These are phyloP conservation scores for Bocquillonia castaneifolia DNA, from an alignment of 441 rosid genomes.

Conservation along the genomic window DNA sequence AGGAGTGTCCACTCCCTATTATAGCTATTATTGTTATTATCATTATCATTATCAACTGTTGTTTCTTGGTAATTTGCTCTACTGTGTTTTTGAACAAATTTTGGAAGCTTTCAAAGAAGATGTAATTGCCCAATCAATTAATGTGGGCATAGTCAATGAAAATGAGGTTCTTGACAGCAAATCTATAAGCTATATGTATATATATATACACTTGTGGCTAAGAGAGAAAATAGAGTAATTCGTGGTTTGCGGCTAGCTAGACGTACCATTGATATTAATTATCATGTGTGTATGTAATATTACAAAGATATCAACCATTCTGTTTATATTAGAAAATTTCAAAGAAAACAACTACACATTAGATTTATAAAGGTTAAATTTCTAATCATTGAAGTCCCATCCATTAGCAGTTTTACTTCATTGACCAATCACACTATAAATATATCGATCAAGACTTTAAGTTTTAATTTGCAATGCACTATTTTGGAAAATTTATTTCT, in stretches of 20 bases:
- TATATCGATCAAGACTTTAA: no score
- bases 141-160: constrained; percentile 26
- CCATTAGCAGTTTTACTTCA: no score
- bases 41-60: not conserved
- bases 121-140: not conserved
- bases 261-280: not conserved
- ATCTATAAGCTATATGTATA: not conserved
- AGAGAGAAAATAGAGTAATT: constrained; percentile 5
- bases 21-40: no score
- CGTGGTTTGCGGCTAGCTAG: not conserved
- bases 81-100: not conserved
- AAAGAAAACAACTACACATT: no score
- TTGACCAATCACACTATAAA: no score
- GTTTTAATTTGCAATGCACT: no score
- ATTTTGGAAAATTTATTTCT: no score
- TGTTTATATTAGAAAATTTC: no score
- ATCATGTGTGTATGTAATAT: no score
- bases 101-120: not conserved
- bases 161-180: constrained; percentile 27
- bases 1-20: no score
- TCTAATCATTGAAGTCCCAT: not conserved
- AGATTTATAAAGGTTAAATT: not conserved
- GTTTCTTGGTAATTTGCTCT: no score
- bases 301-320: no score
- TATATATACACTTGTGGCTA: constrained; percentile 16